Conservation (phyloP, 805 yeast species). For the Limtongia smithiae region DNA sequence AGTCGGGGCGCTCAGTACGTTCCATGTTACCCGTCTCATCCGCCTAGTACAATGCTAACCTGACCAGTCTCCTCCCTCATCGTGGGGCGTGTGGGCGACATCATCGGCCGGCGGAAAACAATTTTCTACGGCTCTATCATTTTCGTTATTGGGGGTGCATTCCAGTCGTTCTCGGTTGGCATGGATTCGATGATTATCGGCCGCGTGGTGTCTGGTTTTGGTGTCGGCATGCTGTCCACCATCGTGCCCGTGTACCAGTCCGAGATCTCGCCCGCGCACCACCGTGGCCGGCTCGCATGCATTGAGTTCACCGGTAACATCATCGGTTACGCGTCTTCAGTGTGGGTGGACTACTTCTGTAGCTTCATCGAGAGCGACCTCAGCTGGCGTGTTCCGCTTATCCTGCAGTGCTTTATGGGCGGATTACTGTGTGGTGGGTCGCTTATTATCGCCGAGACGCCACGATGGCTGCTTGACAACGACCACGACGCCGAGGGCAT, state of each 20-base stretch:
- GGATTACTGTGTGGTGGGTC: constrained; percentile 66
- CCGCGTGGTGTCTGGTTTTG: constrained; percentile 75
- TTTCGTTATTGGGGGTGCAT: constrained; percentile 72
- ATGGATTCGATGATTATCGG: constrained; percentile 64
- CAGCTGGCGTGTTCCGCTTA: constrained; percentile 77
- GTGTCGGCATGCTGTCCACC: constrained; percentile 79
- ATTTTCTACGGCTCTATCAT: constrained; percentile 75
- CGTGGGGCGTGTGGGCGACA: constrained; percentile 75
- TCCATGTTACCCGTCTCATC: not conserved
- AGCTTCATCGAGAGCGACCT: constrained; percentile 57
- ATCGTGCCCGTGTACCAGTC: constrained; percentile 86
- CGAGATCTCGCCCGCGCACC: constrained; percentile 83
- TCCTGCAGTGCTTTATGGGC: constrained; percentile 74
- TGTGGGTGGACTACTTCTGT: constrained; percentile 82
- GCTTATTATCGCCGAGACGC: constrained; percentile 76
- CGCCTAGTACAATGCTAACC: not conserved
- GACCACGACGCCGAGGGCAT: constrained; percentile 79
- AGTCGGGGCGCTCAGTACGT: constrained; percentile 59
- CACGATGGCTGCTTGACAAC: constrained; percentile 83
- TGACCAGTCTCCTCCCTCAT: constrained; percentile 63
- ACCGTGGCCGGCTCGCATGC: constrained; percentile 79
- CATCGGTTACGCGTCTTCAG: constrained; percentile 73
- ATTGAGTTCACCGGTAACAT: constrained; percentile 86
- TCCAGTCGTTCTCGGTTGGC: constrained; percentile 61
- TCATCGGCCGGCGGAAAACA: constrained; percentile 72